Percentiles rank a stretch among this genome's conserved stretches.
phyloP scores from a whole-genome alignment of 345 rosid species.

The Sonneratia alba region DNA sequence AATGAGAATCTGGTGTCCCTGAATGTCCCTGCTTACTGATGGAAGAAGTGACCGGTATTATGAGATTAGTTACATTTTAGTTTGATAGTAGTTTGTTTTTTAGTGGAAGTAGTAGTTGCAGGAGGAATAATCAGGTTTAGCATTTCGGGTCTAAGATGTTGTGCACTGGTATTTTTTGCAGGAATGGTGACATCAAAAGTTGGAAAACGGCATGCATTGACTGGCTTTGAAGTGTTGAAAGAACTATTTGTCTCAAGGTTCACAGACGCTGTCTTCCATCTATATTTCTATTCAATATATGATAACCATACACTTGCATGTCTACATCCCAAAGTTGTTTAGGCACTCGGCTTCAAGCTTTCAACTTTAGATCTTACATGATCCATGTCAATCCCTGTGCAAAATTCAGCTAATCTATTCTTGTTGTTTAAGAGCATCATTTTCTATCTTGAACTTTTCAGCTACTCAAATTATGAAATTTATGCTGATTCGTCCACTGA shows the following conservation, averaged over 20 bases:
- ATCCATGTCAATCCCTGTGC: background rate
- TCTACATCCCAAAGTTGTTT: background rate
- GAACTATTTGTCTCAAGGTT: constrained; percentile 75
- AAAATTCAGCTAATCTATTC: background rate
- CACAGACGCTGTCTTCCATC: background rate
- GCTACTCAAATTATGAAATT: constrained; percentile 1
- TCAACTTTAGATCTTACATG: too few species aligned
- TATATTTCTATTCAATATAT: background rate
- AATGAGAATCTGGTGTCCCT: background rate
- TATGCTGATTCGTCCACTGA: background rate
- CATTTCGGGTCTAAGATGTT: background rate
- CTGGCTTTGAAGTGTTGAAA: constrained; percentile 74
- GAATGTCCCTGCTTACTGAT: background rate
- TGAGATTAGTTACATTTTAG: background rate
- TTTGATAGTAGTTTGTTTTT: background rate
- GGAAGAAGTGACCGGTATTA: background rate
- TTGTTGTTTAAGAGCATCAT: background rate
- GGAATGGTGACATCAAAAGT: constrained; percentile 93
- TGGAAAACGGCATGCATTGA: constrained; percentile 85
- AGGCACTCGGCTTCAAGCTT: background rate
- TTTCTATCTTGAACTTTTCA: background rate
- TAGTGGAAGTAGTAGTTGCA: too few species aligned
- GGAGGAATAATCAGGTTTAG: background rate
- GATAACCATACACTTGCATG: background rate
- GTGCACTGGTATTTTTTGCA: constrained; percentile 15